Evolutionary conservation across 1,284 basidiomycete species (phyloP).

Genomic region (Leccinum subrobustum): DNA sequence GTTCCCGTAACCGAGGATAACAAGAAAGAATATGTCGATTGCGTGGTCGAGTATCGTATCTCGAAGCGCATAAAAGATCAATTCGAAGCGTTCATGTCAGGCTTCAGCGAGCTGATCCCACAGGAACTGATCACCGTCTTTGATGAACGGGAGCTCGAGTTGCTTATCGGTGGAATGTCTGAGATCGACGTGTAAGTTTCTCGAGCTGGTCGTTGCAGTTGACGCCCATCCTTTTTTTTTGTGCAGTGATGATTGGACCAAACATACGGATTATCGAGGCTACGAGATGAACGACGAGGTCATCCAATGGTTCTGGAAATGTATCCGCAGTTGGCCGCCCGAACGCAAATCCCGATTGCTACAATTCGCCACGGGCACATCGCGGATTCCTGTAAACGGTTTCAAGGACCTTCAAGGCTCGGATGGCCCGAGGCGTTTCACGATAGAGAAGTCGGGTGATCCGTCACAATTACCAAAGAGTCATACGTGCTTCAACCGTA

Average conservation of each 20-base stretch:
- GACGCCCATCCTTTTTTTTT: neutral
- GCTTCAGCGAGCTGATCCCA: slow-evolving; percentile 93
- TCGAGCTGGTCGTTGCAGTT: neutral
- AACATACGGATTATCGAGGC: slow-evolving; percentile 74
- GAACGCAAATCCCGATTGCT: slow-evolving; percentile 88
- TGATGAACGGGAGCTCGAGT: slow-evolving; percentile 90
- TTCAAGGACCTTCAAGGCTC: slow-evolving; percentile 95
- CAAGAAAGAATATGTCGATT: slow-evolving; percentile 93
- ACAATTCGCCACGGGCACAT: slow-evolving; percentile 93
- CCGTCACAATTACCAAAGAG: slow-evolving; percentile 84
- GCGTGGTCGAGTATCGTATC: slow-evolving; percentile 90
- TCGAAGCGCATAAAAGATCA: slow-evolving; percentile 90
- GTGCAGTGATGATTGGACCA: slow-evolving; percentile 70
- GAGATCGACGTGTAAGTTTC: slow-evolving; percentile 82
- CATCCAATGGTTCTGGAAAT: slow-evolving; percentile 98
- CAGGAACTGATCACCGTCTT: slow-evolving; percentile 94
- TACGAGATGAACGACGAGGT: slow-evolving; percentile 82
- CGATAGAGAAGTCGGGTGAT: slow-evolving; percentile 88
- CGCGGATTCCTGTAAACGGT: slow-evolving; percentile 89
- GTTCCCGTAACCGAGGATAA: slow-evolving; percentile 89
- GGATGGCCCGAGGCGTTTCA: slow-evolving; percentile 87
- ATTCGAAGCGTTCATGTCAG: slow-evolving; percentile 93
- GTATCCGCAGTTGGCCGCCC: slow-evolving; percentile 88
- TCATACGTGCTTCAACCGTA: slow-evolving; percentile 85
- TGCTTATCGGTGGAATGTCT: slow-evolving; percentile 94